These are phyloP conservation scores for Penicillium lagena DNA, from an alignment of 495 filamentous ascomycete genomes.

Conservation along the genomic window DNA sequence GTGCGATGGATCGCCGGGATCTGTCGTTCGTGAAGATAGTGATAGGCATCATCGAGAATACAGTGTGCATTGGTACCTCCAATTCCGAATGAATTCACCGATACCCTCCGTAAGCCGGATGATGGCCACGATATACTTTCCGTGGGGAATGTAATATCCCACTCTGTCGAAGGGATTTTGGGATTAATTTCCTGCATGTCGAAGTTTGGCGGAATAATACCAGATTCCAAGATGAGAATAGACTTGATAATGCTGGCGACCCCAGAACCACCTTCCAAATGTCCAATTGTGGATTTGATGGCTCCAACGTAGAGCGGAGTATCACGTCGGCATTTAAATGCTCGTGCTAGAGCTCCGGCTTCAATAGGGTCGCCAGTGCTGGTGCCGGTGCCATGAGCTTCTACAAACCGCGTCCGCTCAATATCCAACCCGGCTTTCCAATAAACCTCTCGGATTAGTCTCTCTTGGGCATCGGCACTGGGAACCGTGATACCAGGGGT, in stretches of 20 bases:
- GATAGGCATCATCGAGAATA: constrained; percentile 43
- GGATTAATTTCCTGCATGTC: constrained; percentile 30
- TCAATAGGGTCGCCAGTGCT: constrained; percentile 47
- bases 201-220: constrained; percentile 28
- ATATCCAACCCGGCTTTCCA: constrained; percentile 15
- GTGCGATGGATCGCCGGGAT: constrained; percentile 7
- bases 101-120: constrained; percentile 39
- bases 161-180: constrained; percentile 8
- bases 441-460: constrained; percentile 18
- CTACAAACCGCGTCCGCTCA: constrained; percentile 9
- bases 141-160: constrained; percentile 11
- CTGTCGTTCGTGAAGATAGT: constrained; percentile 9
- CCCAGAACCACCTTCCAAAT: constrained; percentile 41
- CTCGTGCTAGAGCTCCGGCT: constrained; percentile 39
- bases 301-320: constrained; percentile 24
- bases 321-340: constrained; percentile 14
- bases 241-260: constrained; percentile 36
- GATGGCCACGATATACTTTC: constrained; percentile 12
- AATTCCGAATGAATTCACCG: constrained; percentile 53
- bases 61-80: constrained; percentile 58
- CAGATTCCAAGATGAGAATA: constrained; percentile 32
- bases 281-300: constrained; percentile 39
- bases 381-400: constrained; percentile 45
- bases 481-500: constrained; percentile 14
- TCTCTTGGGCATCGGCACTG: constrained; percentile 9